Percentiles rank a stretch among this genome's conserved stretches.
These are phyloP conservation scores for Elsinoe arachidis DNA, from an alignment of 2,329 filamentous ascomycete genomes.

Conservation along the genomic window DNA sequence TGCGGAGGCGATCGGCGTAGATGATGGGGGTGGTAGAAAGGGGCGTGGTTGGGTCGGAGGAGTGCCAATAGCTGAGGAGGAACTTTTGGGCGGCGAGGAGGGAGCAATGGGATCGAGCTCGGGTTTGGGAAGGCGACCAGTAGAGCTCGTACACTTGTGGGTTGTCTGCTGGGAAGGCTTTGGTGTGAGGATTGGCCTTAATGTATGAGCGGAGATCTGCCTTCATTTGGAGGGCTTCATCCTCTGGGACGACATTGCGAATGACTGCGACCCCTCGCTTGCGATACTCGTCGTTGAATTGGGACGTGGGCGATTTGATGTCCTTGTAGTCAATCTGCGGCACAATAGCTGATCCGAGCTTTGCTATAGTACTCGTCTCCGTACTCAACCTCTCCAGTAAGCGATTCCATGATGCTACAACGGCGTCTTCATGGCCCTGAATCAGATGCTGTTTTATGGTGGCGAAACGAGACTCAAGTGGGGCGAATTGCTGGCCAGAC, in stretches of 20 bases:
- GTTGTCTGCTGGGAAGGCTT: slow-evolving; percentile 40
- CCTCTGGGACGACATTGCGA: slow-evolving; percentile 36
- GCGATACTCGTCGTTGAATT: slow-evolving; percentile 50
- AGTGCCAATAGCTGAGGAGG: slow-evolving; percentile 43
- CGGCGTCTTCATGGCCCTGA: slow-evolving; percentile 38
- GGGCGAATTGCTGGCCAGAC: slow-evolving; percentile 37
- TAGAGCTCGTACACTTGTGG: slow-evolving; percentile 45
- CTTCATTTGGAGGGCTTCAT: slow-evolving; percentile 39
- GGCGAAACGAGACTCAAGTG: slow-evolving; percentile 38
- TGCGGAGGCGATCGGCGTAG: slow-evolving; percentile 42
- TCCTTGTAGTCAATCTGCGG: slow-evolving; percentile 42
- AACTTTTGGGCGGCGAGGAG: slow-evolving; percentile 40
- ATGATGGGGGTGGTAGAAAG: slow-evolving; percentile 41
- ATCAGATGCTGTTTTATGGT: slow-evolving; percentile 38
- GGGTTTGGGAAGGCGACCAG: slow-evolving; percentile 40
- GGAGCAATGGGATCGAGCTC: slow-evolving; percentile 39
- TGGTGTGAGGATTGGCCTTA: slow-evolving; percentile 36
- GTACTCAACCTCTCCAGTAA: slow-evolving; percentile 35
- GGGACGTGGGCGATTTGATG: slow-evolving; percentile 39
- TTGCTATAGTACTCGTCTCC: slow-evolving; percentile 38
- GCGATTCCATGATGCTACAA: slow-evolving; percentile 40
- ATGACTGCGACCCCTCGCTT: slow-evolving; percentile 47
- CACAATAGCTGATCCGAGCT: slow-evolving; percentile 34
- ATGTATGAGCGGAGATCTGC: slow-evolving; percentile 38
- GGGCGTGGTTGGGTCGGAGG: slow-evolving; percentile 32